phyloP scores from a whole-genome alignment of 2,329 filamentous ascomycete genomes.

The Stenocarpella maydis region DNA sequence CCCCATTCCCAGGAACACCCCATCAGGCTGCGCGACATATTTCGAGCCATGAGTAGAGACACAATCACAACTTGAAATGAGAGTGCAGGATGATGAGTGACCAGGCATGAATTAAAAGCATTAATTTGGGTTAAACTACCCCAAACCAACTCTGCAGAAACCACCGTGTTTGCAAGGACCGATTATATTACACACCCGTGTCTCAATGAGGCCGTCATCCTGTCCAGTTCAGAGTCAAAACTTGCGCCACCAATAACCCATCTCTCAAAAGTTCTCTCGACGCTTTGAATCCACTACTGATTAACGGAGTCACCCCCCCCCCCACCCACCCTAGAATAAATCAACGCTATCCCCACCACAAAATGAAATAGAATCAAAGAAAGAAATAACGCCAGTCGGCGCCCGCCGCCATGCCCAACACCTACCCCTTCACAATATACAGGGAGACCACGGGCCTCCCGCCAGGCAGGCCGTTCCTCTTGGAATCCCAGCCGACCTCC shows the following conservation, averaged over 20 bases:
- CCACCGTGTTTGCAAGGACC: neutral
- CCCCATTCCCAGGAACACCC: too few relatives aligned
- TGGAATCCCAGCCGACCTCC: slow-evolving; percentile 66
- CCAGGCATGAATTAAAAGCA: neutral
- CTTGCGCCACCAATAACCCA: neutral
- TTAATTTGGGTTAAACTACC: neutral
- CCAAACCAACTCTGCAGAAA: neutral
- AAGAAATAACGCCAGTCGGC: too few relatives aligned
- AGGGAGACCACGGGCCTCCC: slow-evolving; percentile 66
- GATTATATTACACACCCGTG: neutral
- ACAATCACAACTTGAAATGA: too few relatives aligned
- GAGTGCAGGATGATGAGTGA: too few relatives aligned
- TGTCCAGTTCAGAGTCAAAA: neutral
- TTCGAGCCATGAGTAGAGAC: too few relatives aligned
- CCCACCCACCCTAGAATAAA: neutral
- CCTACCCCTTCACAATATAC: slow-evolving; percentile 64
- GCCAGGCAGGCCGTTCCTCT: slow-evolving; percentile 55
- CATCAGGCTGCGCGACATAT: too few relatives aligned
- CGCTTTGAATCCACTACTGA: neutral
- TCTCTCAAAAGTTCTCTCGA: neutral
- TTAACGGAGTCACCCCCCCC: neutral
- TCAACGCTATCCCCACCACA: neutral
- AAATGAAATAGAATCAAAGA: neutral
- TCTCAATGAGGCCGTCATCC: neutral
- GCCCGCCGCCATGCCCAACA: accelerated